A percentile compares a stretch with the other conserved stretches of the same genome.
Evolutionary conservation across 2,329 filamentous ascomycete species (phyloP).

Genomic region (Fusarium sp.): DNA sequence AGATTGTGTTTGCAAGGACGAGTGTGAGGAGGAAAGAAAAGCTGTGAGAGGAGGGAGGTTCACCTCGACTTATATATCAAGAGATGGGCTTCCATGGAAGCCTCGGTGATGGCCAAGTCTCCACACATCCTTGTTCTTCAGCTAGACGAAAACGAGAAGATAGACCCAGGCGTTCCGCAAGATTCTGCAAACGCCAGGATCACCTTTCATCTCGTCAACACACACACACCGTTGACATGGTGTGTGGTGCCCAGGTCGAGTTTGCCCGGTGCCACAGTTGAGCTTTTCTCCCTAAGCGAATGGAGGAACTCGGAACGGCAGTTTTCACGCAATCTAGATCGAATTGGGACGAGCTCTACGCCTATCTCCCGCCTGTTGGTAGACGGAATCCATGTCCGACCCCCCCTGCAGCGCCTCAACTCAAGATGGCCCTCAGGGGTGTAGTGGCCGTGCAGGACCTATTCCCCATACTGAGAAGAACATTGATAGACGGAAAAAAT

Average conservation of each 20-base stretch:
- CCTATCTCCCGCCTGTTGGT: constrained; percentile 1
- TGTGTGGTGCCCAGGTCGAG: neutral
- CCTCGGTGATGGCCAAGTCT: constrained; percentile 1
- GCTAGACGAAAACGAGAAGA: constrained; percentile 8
- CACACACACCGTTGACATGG: neutral
- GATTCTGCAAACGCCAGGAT: constrained; percentile 15
- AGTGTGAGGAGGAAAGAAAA: constrained; percentile 30
- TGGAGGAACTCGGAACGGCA: neutral
- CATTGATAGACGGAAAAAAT: constrained; percentile 40
- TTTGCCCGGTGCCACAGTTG: neutral
- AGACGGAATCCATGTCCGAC: neutral
- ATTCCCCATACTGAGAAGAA: constrained; percentile 21
- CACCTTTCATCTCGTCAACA: constrained; percentile 18
- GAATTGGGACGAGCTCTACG: constrained; percentile 12
- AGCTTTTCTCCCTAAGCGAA: neutral
- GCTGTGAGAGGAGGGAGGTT: neutral
- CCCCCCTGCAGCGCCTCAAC: constrained; percentile 20
- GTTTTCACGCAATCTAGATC: constrained; percentile 30
- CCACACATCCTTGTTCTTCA: constrained; percentile 9
- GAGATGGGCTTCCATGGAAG: neutral
- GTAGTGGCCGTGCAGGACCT: neutral
- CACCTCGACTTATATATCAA: constrained; percentile 38
- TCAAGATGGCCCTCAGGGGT: neutral
- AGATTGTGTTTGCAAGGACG: constrained; percentile 38
- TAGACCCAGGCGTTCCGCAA: constrained; percentile 3